Percentiles rank a stretch among this genome's conserved stretches.
Conservation (phyloP, 2,329 filamentous ascomycete species). For the Diaporthe sp. region DNA sequence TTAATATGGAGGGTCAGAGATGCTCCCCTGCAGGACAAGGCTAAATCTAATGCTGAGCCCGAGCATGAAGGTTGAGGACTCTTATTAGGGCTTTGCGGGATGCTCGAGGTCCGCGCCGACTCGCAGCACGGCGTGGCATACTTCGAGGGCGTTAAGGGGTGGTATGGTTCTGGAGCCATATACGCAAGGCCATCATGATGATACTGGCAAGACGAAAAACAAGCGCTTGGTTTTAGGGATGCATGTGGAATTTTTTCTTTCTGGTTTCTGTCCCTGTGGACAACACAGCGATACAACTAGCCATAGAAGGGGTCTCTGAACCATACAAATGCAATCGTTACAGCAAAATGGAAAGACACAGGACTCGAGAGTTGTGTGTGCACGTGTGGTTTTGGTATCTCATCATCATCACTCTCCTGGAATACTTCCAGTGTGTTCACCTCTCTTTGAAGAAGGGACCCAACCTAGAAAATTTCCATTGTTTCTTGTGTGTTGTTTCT, state of each 20-base stretch:
- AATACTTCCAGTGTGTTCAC: slow-evolving; percentile 34
- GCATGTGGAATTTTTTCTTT: slow-evolving; percentile 45
- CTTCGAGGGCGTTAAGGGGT: no score
- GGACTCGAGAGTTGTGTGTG: not conserved
- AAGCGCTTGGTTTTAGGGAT: not conserved
- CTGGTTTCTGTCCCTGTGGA: slow-evolving; percentile 56
- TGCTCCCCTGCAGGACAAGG: no score
- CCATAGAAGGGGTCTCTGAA: slow-evolving; percentile 59
- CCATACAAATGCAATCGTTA: slow-evolving; percentile 59
- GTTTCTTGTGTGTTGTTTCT: slow-evolving; percentile 31
- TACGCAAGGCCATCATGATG: no score
- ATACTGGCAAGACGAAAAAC: not conserved
- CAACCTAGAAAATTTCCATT: slow-evolving; percentile 43
- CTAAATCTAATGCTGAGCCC: not conserved
- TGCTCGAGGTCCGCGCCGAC: no score
- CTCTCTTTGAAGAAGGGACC: slow-evolving; percentile 41
- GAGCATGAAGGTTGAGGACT: no score
- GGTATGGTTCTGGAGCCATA: no score
- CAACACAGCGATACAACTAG: slow-evolving; percentile 50
- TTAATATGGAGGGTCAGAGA: not conserved
- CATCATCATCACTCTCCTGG: slow-evolving; percentile 30
- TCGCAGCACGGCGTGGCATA: no score
- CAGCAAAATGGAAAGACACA: slow-evolving; percentile 50
- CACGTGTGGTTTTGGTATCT: slow-evolving; percentile 2
- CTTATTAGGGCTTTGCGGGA: no score